Conservation (phyloP, 768 basidiomycete species). For the Trametes cingulata region DNA sequence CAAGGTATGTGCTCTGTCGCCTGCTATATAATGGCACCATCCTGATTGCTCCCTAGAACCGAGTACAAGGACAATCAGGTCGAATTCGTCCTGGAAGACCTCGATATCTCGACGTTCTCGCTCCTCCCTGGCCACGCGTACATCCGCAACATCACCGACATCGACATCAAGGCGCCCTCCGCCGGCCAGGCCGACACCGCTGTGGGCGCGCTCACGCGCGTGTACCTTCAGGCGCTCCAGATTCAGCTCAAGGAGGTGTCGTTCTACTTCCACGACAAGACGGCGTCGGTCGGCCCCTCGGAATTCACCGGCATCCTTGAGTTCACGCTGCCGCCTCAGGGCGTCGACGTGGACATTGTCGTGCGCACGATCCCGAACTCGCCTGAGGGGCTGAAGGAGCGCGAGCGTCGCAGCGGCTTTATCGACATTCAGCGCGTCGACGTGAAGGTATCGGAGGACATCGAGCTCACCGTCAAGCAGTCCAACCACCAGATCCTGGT, state of each 20-base stretch:
- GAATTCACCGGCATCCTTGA: conserved; percentile 64
- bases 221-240: conserved; percentile 66
- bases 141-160: conserved; percentile 69
- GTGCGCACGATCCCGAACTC: conserved; percentile 61
- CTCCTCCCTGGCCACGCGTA: conserved; percentile 70
- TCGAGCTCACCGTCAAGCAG: conserved; percentile 54
- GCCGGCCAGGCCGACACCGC: conserved; percentile 44
- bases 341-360: conserved; percentile 68
- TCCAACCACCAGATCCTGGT: conserved; percentile 66
- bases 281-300: conserved; percentile 48
- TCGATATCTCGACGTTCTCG: conserved; percentile 66
- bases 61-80: conserved; percentile 69
- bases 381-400: conserved; percentile 42
- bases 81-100: conserved; percentile 75
- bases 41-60: conserved; percentile 43
- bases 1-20: conserved; percentile 54
- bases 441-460: conserved; percentile 57
- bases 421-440: conserved; percentile 56
- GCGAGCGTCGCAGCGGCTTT: conserved; percentile 50
- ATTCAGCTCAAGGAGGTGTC: conserved; percentile 65
- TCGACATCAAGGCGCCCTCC: conserved; percentile 50
- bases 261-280: conserved; percentile 73
- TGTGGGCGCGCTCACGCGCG: conserved; percentile 64
- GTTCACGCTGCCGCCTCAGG: conserved; percentile 63
- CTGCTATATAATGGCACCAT: not conserved